Evolutionary conservation across 192 early-diverging fungal genomes (phyloP).

Genomic region (Entomortierella parvispora): DNA sequence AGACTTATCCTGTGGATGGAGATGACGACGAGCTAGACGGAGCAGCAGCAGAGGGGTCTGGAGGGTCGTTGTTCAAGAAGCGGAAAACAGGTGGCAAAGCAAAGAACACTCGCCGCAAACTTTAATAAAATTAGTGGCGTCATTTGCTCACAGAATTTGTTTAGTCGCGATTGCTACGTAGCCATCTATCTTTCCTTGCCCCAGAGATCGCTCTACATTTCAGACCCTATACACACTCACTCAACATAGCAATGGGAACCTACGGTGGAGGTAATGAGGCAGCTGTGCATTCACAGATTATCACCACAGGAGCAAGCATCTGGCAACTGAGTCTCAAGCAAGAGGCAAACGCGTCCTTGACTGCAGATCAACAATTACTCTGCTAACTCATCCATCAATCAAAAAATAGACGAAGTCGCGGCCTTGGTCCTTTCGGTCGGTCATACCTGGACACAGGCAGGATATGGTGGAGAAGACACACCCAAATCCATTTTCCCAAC

Average conservation of each 20-base stretch:
- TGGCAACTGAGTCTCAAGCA: neutral
- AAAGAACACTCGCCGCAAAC: constrained; percentile 52
- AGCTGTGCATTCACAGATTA: no score
- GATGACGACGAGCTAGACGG: constrained; percentile 21
- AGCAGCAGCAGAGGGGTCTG: neutral
- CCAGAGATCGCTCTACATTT: neutral
- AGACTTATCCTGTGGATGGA: constrained; percentile 53
- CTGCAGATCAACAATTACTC: neutral
- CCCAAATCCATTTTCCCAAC: constrained; percentile 91
- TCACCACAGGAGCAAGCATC: no score
- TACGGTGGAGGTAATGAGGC: constrained; percentile 54
- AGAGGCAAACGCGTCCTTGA: constrained; percentile 6
- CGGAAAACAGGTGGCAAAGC: constrained; percentile 52
- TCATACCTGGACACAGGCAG: constrained; percentile 86
- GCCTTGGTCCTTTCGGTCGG: constrained; percentile 96
- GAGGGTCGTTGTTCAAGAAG: constrained; percentile 59
- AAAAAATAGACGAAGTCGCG: constrained; percentile 84
- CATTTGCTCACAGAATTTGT: no score
- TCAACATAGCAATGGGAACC: constrained; percentile 37
- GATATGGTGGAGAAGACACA: constrained; percentile 97
- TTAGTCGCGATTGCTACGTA: no score
- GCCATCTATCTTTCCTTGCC: neutral
- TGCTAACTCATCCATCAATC: neutral
- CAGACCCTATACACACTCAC: constrained; percentile 8
- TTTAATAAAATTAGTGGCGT: constrained; percentile 2